Conservation (phyloP, 768 basidiomycete species). For the Lentinula sp. region DNA sequence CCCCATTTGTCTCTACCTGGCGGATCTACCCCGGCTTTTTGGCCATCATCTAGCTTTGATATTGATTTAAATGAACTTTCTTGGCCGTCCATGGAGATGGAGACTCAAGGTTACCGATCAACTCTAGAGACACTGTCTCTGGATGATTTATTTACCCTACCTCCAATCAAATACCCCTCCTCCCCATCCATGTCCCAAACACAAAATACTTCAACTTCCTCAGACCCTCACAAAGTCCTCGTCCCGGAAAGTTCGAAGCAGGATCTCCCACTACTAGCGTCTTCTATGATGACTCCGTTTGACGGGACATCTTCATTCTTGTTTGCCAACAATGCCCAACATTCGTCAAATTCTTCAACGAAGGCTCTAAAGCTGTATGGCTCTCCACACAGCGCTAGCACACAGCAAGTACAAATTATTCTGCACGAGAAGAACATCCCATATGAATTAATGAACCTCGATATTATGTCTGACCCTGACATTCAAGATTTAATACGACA, state of each 20-base stretch:
- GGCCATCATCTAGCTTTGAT: neutral
- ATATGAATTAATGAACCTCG: slow-evolving; percentile 42
- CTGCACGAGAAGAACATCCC: slow-evolving; percentile 52
- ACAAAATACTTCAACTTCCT: neutral
- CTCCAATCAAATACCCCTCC: neutral
- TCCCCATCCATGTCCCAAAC: neutral
- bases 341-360: neutral
- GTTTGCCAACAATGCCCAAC: neutral
- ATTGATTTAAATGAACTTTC: neutral
- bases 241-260: neutral
- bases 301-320: neutral
- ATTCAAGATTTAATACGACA: slow-evolving; percentile 40
- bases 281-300: neutral
- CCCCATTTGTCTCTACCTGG: neutral
- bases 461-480: slow-evolving; percentile 27
- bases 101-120: neutral
- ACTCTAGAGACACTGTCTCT: neutral
- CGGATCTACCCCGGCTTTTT: neutral
- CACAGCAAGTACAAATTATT: slow-evolving; percentile 43
- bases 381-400: slow-evolving; percentile 34
- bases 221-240: neutral
- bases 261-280: neutral
- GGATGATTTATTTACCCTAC: neutral
- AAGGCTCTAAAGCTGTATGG: slow-evolving; percentile 43
- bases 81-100: neutral